These are phyloP conservation scores for Oryza longistaminata DNA, from an alignment of 176 grass and related monocot species.

Conservation along the genomic window DNA sequence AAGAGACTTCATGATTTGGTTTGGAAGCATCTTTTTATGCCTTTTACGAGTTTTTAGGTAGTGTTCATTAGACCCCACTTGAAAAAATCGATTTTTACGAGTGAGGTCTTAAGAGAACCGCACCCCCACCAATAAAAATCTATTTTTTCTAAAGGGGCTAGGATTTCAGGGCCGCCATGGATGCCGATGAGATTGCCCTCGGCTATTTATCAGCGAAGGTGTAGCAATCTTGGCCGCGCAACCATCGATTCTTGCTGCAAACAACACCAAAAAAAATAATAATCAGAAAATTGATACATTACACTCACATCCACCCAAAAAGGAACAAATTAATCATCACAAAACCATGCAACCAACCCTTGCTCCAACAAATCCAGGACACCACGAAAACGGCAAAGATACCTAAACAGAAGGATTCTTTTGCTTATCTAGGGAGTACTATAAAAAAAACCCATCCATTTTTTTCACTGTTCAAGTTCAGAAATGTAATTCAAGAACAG, in stretches of 20 bases:
- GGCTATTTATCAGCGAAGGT: background rate
- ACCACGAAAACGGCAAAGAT: background rate
- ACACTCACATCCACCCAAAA: background rate
- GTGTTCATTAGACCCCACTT: too few relatives aligned
- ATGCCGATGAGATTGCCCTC: background rate
- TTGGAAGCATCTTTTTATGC: too few relatives aligned
- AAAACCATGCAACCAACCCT: too few relatives aligned
- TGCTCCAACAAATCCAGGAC: background rate
- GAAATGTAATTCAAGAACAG: background rate
- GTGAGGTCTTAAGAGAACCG: too few relatives aligned
- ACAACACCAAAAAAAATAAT: background rate
- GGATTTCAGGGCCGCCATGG: too few relatives aligned
- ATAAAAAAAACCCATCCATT: background rate
- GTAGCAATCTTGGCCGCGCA: background rate
- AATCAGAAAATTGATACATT: background rate
- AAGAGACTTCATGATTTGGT: too few relatives aligned
- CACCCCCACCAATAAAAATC: too few relatives aligned
- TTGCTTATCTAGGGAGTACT: background rate
- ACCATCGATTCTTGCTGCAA: background rate
- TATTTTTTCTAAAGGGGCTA: too few relatives aligned
- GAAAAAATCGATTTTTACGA: too few relatives aligned
- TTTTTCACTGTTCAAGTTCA: background rate
- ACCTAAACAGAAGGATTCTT: background rate
- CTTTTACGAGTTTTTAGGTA: too few relatives aligned
- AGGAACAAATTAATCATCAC: background rate